Percentiles rank a stretch among this genome's conserved stretches.
Evolutionary conservation across 1,139 yeast genomes (phyloP).

Genomic region (Saccharomycopsis hybrid): DNA sequence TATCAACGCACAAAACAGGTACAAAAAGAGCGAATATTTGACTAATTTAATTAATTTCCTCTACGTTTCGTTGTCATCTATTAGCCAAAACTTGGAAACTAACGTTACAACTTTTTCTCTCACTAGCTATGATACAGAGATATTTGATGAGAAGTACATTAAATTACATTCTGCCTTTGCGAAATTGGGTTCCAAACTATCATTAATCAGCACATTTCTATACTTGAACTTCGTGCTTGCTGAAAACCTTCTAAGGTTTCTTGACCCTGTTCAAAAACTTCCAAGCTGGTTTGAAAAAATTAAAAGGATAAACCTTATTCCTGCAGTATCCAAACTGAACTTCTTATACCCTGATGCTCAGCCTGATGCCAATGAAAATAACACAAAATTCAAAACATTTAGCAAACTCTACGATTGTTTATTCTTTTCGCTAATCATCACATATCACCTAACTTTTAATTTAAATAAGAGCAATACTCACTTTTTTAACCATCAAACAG

Average conservation of each 20-base stretch:
- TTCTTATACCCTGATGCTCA: neutral
- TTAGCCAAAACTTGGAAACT: neutral
- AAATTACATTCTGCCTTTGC: neutral
- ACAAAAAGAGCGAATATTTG: neutral
- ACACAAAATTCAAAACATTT: neutral
- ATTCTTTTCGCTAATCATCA: neutral
- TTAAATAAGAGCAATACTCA: too few species aligned
- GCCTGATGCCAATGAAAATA: too few species aligned
- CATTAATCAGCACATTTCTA: too few species aligned
- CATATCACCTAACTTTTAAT: neutral
- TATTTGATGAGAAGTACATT: neutral
- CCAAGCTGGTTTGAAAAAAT: neutral
- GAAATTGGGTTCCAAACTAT: neutral
- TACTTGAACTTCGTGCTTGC: neutral
- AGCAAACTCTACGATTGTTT: neutral
- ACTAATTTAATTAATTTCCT: neutral
- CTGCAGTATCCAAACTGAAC: neutral
- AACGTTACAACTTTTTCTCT: too few species aligned
- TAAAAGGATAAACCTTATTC: neutral
- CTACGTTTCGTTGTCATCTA: neutral
- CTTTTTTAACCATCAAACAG: too few species aligned
- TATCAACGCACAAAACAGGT: too few species aligned
- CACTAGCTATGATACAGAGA: too few species aligned
- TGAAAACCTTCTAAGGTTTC: neutral
- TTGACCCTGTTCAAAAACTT: neutral